Conservation (phyloP, 768 basidiomycete species). For the Suillus clintonianus region DNA sequence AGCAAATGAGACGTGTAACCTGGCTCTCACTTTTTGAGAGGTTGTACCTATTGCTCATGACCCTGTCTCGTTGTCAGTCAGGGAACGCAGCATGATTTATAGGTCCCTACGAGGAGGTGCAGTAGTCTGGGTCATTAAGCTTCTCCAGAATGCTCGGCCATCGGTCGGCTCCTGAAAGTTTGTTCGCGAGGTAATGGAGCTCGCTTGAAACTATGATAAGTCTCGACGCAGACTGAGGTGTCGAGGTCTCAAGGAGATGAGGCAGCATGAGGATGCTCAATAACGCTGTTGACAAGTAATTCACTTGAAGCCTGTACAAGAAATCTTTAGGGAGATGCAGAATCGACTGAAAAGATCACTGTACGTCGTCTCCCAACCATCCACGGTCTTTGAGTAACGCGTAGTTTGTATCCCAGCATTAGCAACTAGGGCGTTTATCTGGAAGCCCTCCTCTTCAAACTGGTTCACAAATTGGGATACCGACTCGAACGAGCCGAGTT, state of each 20-base stretch:
- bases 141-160: slow-evolving; percentile 25
- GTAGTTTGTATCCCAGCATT: slow-evolving; percentile 27
- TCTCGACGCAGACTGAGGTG: slow-evolving; percentile 23
- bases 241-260: slow-evolving; percentile 26
- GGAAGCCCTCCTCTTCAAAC: slow-evolving; percentile 21
- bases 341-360: slow-evolving; percentile 2
- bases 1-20: neutral
- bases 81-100: neutral
- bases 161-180: slow-evolving; percentile 5
- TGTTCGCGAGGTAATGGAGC: slow-evolving; percentile 19
- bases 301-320: slow-evolving; percentile 33
- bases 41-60: slow-evolving; percentile 19
- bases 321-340: neutral
- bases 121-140: slow-evolving; percentile 21
- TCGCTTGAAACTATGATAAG: slow-evolving; percentile 35
- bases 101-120: slow-evolving; percentile 21
- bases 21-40: slow-evolving; percentile 23
- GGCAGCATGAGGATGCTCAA: slow-evolving; percentile 37
- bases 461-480: slow-evolving; percentile 33
- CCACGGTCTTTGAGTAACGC: slow-evolving; percentile 31
- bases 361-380: slow-evolving; percentile 52
- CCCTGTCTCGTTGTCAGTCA: slow-evolving; percentile 6
- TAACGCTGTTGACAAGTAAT: slow-evolving; percentile 34
- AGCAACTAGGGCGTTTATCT: slow-evolving; percentile 30
- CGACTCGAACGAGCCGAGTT: slow-evolving; percentile 32